Percentiles rank a stretch among this genome's conserved stretches.
Evolutionary conservation across 306 rosid species (phyloP).

Genomic region (Castanospermum australe): DNA sequence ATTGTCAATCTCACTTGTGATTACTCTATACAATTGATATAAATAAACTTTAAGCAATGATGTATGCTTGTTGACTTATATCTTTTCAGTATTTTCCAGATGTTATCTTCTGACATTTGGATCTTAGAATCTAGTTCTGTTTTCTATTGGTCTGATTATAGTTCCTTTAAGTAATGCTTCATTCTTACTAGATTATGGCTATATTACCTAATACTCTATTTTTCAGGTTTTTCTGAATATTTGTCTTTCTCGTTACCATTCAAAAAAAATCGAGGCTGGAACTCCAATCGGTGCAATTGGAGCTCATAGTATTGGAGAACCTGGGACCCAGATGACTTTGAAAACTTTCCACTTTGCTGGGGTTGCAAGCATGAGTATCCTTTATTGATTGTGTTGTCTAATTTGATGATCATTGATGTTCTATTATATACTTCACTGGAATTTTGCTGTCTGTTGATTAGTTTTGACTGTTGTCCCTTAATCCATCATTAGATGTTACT

Average conservation of each 20-base stretch:
- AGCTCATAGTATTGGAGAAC: constrained; percentile 99
- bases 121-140: background rate
- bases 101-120: background rate
- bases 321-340: constrained; percentile 97
- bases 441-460: constrained; percentile 19
- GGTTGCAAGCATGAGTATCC: constrained; percentile 99
- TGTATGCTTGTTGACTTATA: background rate
- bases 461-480: constrained; percentile 44
- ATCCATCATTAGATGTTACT: constrained; percentile 68
- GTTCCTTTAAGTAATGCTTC: background rate
- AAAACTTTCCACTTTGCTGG: constrained; percentile 99
- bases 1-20: background rate
- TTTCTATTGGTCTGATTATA: constrained; percentile 5
- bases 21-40: background rate
- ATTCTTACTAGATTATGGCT: background rate
- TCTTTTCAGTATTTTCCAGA: background rate
- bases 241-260: constrained; percentile 80
- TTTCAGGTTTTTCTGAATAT: constrained; percentile 76
- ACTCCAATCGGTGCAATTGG: constrained; percentile 95
- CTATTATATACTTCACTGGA: background rate
- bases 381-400: constrained; percentile 32
- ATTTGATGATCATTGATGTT: constrained; percentile 7
- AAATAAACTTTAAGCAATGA: background rate
- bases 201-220: background rate
- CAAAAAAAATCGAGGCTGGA: constrained; percentile 83